Evolutionary conservation across 345 rosid genomes (phyloP).

Genomic region (Pelargonium nanum): DNA sequence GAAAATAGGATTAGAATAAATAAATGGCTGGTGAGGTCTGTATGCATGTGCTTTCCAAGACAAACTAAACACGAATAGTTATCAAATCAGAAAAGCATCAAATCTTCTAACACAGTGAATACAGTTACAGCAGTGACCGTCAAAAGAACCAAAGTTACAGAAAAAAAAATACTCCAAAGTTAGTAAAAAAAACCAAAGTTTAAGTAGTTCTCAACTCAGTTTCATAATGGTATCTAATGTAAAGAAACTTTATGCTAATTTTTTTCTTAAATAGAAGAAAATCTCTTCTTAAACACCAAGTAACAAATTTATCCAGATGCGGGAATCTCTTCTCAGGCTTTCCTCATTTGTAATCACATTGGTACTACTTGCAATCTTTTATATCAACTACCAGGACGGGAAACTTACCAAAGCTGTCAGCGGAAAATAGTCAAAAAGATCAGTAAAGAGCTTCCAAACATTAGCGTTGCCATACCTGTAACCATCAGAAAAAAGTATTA

Average conservation of each 20-base stretch:
- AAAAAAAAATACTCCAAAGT: not conserved
- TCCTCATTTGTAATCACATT: not conserved
- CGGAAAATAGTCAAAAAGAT: slow-evolving; percentile 91
- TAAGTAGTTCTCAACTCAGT: not conserved
- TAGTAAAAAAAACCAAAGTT: too few species aligned
- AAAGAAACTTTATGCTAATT: too few species aligned
- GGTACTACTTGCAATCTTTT: not conserved
- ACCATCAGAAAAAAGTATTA: slow-evolving; percentile 5
- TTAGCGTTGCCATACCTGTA: slow-evolving; percentile 90
- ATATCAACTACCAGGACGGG: not conserved
- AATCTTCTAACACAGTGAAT: too few species aligned
- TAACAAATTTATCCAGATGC: too few species aligned
- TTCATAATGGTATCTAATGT: too few species aligned
- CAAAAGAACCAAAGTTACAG: too few species aligned
- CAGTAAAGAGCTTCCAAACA: slow-evolving; percentile 88
- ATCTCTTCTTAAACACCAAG: too few species aligned
- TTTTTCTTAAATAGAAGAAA: too few species aligned
- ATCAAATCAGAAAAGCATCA: not conserved
- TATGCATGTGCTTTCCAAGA: not conserved
- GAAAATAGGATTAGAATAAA: slow-evolving; percentile 86
- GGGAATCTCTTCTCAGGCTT: not conserved
- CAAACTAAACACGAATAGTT: not conserved
- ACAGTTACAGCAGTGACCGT: too few species aligned
- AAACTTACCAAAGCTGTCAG: slow-evolving; percentile 91
- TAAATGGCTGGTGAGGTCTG: slow-evolving; percentile 83